Conservation (phyloP, 345 rosid species). For the Tarenaya hassleriana region DNA sequence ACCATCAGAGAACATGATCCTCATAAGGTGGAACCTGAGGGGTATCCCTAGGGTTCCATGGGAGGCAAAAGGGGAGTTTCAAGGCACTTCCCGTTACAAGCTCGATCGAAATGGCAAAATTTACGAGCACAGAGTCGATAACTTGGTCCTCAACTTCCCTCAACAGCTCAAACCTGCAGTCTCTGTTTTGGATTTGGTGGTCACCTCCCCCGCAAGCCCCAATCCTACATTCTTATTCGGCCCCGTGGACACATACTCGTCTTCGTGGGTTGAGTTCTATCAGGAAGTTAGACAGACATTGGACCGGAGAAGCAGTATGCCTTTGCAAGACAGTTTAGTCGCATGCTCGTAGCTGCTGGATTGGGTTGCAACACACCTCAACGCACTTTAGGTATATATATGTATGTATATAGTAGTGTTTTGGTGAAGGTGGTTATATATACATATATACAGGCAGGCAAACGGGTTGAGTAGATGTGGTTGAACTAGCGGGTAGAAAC, state of each 20-base stretch:
- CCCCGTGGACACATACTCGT: slow-evolving; percentile 40
- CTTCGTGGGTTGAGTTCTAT: slow-evolving; percentile 72
- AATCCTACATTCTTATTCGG: slow-evolving; percentile 77
- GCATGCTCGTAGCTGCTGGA: slow-evolving; percentile 49
- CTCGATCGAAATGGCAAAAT: slow-evolving; percentile 79
- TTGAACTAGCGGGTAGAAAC: slow-evolving; percentile 16
- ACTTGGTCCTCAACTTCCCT: slow-evolving; percentile 85
- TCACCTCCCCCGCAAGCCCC: slow-evolving; percentile 78
- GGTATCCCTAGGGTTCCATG: slow-evolving; percentile 86
- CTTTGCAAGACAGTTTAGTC: slow-evolving; percentile 44
- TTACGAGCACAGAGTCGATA: slow-evolving; percentile 83
- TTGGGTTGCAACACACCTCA: slow-evolving; percentile 5
- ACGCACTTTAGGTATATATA: slow-evolving; percentile 1
- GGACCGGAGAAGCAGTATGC: slow-evolving; percentile 37
- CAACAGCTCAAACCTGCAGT: slow-evolving; percentile 57
- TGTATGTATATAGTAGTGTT: slow-evolving; percentile 26
- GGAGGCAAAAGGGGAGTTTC: slow-evolving; percentile 83
- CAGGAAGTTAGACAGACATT: slow-evolving; percentile 53
- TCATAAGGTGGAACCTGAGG: slow-evolving; percentile 77
- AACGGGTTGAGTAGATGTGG: slow-evolving; percentile 14
- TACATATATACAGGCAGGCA: slow-evolving; percentile 14
- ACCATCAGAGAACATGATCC: slow-evolving; percentile 79
- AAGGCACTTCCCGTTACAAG: slow-evolving; percentile 75
- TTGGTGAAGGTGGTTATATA: slow-evolving; percentile 4
- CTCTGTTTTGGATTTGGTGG: slow-evolving; percentile 75